A percentile compares a stretch with the other conserved stretches of the same genome.
Conservation (phyloP, 2,329 filamentous ascomycete genomes). For the Massarina eburnea region DNA sequence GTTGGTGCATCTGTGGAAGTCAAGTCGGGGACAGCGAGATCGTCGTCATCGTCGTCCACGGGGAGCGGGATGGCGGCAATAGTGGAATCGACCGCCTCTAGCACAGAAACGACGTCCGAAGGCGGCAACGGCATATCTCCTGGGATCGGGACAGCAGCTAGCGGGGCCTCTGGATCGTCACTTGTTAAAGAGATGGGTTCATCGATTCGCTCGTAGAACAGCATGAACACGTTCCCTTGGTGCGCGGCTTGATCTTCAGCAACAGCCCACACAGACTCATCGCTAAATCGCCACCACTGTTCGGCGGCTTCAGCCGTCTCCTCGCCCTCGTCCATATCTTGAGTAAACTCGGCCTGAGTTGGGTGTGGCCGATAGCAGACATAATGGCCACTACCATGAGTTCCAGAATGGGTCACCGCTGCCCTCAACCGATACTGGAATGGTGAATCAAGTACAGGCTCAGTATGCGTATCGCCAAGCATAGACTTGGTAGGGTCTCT, state of each 20-base stretch:
- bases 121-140: conserved; percentile 25
- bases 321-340: conserved; percentile 9
- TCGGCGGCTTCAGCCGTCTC: conserved; percentile 33
- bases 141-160: conserved; percentile 1
- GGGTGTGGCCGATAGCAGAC: conserved; percentile 82
- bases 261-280: conserved; percentile 77
- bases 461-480: conserved; percentile 59
- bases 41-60: conserved; percentile 19
- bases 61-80: conserved; percentile 22
- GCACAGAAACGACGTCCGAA: not conserved
- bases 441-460: conserved; percentile 38
- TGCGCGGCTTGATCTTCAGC: conserved; percentile 70
- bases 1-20: not conserved
- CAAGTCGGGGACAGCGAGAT: conserved; percentile 7
- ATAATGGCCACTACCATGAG: conserved; percentile 95
- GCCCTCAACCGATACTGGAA: conserved; percentile 75
- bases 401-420: conserved; percentile 84
- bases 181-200: conserved; percentile 46
- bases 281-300: conserved; percentile 89
- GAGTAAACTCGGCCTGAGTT: not conserved
- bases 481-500: conserved; percentile 71
- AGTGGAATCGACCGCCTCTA: conserved; percentile 5
- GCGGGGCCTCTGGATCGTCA: not conserved
- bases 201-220: conserved; percentile 77
- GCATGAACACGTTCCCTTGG: conserved; percentile 89